Evolutionary conservation across 2,329 filamentous ascomycete species (phyloP), one percentile per base, ranked within the genome.

Genomic region (Fusarium sp.): DNA sequence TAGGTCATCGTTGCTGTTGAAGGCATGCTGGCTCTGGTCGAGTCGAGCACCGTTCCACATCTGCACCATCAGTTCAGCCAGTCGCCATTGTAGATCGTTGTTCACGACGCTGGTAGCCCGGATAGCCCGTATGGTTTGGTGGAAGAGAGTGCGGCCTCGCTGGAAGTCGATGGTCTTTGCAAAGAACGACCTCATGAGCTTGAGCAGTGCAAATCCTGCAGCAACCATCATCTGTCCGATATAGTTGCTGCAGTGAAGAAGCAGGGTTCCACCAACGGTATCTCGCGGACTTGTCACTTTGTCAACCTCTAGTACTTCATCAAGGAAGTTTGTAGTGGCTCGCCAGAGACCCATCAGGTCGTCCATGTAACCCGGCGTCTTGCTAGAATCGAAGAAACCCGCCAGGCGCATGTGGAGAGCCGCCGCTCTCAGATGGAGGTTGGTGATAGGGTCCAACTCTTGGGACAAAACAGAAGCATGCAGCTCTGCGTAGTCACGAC

Each of bases 191-290:
- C 88, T 86, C 77, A 93, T 88, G 53, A 94, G 81, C 70, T 93
- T 94, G 60, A 93, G 82, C 43, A 95, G 79, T 1, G 90, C 88
- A 69, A 93, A 93, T 4, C 89, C 88, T 6, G 89, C 90, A 3
- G 91, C 91, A n/a, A 93, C 86, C 53, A 93, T 86, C 89, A 94
- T 93, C 75, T 94, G 91, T 72, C 92, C 88, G 48, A 94, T 86
- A 74, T 93, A 93, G 73, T 90, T 92, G 64, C 86, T 89, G 25
- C 87, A 85, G 69, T 90, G 88, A 45, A 84, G 83, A 26, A 92
- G 78, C 45, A 89, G 83, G 44, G 83, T 81, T 7, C 85, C 81
- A 48, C 77, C 77, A 32, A 75, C 78, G 43, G 77, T 75, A 29
- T 83, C 80, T 35, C 77, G 77, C 3, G 79, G 77, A 10, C 80